A percentile compares a stretch with the other conserved stretches of the same genome.
Conservation (phyloP, 371 early-diverging fungal species). For the Actinomortierella wolfii region DNA sequence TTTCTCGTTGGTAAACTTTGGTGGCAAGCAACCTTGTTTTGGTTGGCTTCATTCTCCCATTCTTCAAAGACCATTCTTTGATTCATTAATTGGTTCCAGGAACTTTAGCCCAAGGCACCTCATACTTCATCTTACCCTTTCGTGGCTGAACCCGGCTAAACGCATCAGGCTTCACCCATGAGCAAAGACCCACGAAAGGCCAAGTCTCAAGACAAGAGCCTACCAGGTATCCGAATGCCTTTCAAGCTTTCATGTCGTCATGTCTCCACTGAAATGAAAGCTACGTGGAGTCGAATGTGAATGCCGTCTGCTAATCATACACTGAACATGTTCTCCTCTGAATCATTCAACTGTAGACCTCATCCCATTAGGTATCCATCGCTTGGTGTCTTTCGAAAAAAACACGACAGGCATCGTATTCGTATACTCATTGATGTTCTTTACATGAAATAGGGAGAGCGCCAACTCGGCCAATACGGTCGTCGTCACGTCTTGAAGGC, state of each 20-base stretch:
- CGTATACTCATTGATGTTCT: not conserved
- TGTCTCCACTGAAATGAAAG: not conserved
- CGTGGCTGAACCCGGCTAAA: no score
- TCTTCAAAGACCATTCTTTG: no score
- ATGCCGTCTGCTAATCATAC: not conserved
- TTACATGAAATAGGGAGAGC: conserved; percentile 18
- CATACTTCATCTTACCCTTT: no score
- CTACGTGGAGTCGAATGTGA: not conserved
- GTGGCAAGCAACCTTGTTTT: no score
- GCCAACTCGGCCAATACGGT: conserved; percentile 28
- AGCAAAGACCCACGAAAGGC: conserved; percentile 42
- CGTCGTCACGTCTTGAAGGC: conserved; percentile 25
- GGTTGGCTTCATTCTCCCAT: no score
- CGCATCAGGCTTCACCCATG: conserved; percentile 7
- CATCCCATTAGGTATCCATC: conserved; percentile 42
- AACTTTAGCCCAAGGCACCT: no score
- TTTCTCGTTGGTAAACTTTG: no score
- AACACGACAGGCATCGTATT: not conserved
- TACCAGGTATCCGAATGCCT: conserved; percentile 18
- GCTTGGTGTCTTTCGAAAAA: not conserved
- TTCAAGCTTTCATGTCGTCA: not conserved
- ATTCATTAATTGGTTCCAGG: no score
- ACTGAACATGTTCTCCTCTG: not conserved
- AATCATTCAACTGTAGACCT: conserved; percentile 13
- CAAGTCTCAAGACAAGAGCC: conserved; percentile 25